Percentiles rank a stretch among this genome's conserved stretches.
Conservation (phyloP, 2,329 filamentous ascomycete genomes). For the Stagonosporopsis chrysanthemi region DNA sequence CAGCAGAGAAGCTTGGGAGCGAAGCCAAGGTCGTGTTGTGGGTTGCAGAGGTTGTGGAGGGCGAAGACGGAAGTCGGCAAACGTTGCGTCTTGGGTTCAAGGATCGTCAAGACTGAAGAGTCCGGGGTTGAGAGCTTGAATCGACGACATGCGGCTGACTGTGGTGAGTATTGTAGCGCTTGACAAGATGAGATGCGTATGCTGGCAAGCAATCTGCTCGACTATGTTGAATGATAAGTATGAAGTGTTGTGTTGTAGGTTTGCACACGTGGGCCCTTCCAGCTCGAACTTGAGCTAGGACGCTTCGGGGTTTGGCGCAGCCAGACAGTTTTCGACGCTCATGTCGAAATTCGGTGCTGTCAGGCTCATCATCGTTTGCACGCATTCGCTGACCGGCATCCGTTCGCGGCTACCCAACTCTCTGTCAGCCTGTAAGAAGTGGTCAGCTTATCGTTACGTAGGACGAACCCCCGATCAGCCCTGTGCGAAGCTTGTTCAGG, state of each 20-base stretch:
- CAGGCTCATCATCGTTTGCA: conserved; percentile 4
- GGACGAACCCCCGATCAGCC: not conserved
- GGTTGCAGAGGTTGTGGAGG: conserved; percentile 11
- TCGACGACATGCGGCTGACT: conserved; percentile 12
- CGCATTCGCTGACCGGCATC: not conserved
- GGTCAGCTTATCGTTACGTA: conserved; percentile 6
- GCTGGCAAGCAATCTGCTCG: not conserved
- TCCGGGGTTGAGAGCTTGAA: conserved; percentile 21
- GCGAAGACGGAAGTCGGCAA: conserved; percentile 28
- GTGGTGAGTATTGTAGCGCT: not conserved
- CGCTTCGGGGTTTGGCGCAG: not conserved
- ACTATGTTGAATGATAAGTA: not conserved
- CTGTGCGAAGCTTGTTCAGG: not conserved
- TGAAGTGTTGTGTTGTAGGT: conserved; percentile 2
- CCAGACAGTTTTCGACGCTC: not conserved
- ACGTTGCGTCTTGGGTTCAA: conserved; percentile 17
- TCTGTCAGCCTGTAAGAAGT: not conserved
- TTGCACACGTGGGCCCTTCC: not conserved
- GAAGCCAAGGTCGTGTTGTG: conserved; percentile 11
- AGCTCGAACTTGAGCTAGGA: not conserved
- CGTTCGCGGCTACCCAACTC: not conserved
- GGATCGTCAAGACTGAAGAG: conserved; percentile 9
- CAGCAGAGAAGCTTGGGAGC: conserved; percentile 6
- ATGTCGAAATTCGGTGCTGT: not conserved
- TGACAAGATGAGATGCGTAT: not conserved